Evolutionary conservation across 2,329 filamentous ascomycete species (phyloP), one percentile per base, ranked within the genome.

Genomic region (Xylaria sp.): DNA sequence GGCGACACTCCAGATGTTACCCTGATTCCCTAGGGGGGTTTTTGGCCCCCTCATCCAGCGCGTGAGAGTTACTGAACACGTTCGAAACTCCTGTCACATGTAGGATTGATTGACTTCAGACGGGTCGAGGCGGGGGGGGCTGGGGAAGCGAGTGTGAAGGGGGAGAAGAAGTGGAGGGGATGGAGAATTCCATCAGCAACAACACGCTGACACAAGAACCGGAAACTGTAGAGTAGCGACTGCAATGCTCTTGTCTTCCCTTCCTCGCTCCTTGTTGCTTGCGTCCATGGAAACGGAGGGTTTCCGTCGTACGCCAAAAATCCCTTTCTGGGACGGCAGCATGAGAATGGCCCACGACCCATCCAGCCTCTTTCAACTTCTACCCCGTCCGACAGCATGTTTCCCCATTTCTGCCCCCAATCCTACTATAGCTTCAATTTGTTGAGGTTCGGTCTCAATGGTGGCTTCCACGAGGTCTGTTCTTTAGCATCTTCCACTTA

Each of bases 401-500:
- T 43, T 65, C 64, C 63, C 62, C 58, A 55, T 57, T 60, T 41
- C 56, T 12, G 31, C 54, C 59, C 61, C 59, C 58, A 57, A 63
- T 59, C 46, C 59, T 57, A 13, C 54, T 56, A 31, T 55, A 51
- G 51, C 12, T 13, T 65, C 7, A 10, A 1, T 49, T 49, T 20
- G 20, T 18, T 18, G 41, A 2, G 15, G 41, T 31, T 56, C 18
- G 23, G 31, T 56, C 18, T 72, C 67, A 74, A 54, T 73, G 72
- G 36, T 69, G 69, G 59, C 68, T 73, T 52, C 67, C 71, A 48
- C 72, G 72, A 56, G 72, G 72, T 62, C 71, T 54, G 65, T 74
- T 74, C 68, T 74, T 74, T 57, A 74, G 28, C 72, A 74, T 74
- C 66, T 74, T 74, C 72, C 72, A 74, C 58, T 74, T 74, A 13